Conservation (phyloP, 2,329 filamentous ascomycete genomes). For the Arthrobotrys entomopaga region DNA sequence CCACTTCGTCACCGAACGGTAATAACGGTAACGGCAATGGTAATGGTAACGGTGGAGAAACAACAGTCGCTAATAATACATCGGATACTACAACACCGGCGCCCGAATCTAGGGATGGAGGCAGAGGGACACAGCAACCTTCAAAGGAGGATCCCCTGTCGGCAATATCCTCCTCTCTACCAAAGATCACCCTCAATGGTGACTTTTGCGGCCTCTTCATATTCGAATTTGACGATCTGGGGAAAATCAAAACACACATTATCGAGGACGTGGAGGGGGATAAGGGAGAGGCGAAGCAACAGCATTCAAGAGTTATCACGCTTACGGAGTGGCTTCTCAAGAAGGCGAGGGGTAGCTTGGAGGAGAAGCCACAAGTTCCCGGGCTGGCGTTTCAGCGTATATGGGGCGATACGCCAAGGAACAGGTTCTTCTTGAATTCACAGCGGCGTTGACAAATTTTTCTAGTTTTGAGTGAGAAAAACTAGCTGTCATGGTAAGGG, state of each 20-base stretch:
- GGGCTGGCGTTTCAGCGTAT: slow-evolving; percentile 75
- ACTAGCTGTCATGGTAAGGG: background rate
- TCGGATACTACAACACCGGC: background rate
- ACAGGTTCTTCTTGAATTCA: slow-evolving; percentile 8
- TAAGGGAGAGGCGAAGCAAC: slow-evolving; percentile 75
- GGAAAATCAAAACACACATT: slow-evolving; percentile 83
- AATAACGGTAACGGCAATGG: slow-evolving; percentile 62
- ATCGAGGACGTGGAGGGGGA: slow-evolving; percentile 93
- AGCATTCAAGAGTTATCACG: slow-evolving; percentile 83
- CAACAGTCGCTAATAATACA: background rate
- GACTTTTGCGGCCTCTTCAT: slow-evolving; percentile 89
- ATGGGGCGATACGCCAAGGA: slow-evolving; percentile 73
- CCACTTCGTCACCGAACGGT: slow-evolving; percentile 65
- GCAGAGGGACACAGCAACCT: slow-evolving; percentile 37
- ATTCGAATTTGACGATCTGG: slow-evolving; percentile 92
- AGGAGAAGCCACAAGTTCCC: slow-evolving; percentile 36
- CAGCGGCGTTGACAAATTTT: no score
- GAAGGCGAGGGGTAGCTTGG: slow-evolving; percentile 56
- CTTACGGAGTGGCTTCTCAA: slow-evolving; percentile 95
- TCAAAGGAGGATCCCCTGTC: slow-evolving; percentile 54
- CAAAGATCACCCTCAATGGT: slow-evolving; percentile 64
- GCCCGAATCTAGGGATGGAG: slow-evolving; percentile 44
- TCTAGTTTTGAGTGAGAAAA: no score
- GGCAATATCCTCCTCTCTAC: slow-evolving; percentile 63
- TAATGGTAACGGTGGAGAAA: slow-evolving; percentile 63